Conservation (phyloP, 2,329 filamentous ascomycete species). For the Arachnomyces sp. region DNA sequence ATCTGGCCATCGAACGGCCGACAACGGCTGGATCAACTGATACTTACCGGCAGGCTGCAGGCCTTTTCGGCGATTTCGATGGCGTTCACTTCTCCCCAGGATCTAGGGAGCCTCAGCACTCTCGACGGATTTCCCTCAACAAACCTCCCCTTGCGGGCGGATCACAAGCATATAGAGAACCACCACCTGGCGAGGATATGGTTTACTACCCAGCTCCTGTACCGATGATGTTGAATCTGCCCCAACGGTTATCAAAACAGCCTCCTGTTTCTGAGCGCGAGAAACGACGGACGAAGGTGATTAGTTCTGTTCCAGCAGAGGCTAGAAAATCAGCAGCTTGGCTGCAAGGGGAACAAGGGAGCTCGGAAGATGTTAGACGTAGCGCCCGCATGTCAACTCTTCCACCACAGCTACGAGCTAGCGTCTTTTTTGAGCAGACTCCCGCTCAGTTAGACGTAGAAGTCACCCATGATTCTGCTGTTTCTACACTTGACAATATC, state of each 20-base stretch:
- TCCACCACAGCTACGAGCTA: conserved; percentile 82
- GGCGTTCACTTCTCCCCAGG: conserved; percentile 38
- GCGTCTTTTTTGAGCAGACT: conserved; percentile 74
- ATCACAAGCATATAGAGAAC: conserved; percentile 30
- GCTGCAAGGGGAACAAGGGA: conserved; percentile 24
- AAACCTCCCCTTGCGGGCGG: conserved; percentile 33
- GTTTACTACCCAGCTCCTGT: conserved; percentile 93
- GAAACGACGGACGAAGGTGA: conserved; percentile 62
- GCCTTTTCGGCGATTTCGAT: conserved; percentile 42
- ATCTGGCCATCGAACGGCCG: conserved; percentile 22
- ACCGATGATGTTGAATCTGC: conserved; percentile 84
- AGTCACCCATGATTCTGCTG: conserved; percentile 68
- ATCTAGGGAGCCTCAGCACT: conserved; percentile 17
- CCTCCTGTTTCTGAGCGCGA: conserved; percentile 57
- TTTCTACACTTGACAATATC: conserved; percentile 81
- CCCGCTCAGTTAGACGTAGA: conserved; percentile 48
- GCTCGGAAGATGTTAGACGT: conserved; percentile 17
- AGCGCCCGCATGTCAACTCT: conserved; percentile 44
- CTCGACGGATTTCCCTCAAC: conserved; percentile 29
- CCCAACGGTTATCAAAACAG: conserved; percentile 72
- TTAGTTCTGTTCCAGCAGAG: conserved; percentile 54
- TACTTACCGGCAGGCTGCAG: conserved; percentile 37
- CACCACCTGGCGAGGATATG: conserved; percentile 64
- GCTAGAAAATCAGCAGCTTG: conserved; percentile 45
- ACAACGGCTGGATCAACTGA: conserved; percentile 36